Evolutionary conservation across 169 alveolate genomes (phyloP).

Genomic region (Theileria parva): DNA sequence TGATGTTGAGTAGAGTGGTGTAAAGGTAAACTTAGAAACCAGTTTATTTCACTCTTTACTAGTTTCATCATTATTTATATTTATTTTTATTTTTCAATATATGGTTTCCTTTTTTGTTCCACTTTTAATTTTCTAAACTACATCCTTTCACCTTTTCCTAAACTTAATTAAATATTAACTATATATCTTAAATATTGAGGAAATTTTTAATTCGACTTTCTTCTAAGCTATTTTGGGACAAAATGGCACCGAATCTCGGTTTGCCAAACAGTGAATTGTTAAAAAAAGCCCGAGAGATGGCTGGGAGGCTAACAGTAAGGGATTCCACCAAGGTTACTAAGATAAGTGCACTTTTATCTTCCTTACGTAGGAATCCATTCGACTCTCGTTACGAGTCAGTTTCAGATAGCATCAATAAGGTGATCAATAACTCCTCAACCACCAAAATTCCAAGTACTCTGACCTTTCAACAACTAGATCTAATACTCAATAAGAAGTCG

Average conservation of each 20-base stretch:
- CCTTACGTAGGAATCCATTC: conserved; percentile 2
- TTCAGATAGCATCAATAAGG: conserved; percentile 18
- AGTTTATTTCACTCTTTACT: neutral
- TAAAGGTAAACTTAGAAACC: neutral
- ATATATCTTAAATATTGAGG: neutral
- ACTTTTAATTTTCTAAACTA: neutral
- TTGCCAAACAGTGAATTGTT: neutral
- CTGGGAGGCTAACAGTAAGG: neutral
- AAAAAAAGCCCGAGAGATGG: neutral
- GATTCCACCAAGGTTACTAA: neutral
- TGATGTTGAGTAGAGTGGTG: neutral
- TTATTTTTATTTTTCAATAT: neutral
- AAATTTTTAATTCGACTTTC: neutral
- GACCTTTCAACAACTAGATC: conserved; percentile 12
- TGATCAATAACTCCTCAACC: neutral
- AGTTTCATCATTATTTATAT: neutral
- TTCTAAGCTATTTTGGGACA: neutral
- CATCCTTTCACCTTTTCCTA: neutral
- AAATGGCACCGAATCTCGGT: neutral
- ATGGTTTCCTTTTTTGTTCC: neutral
- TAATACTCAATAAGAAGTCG: conserved; percentile 12
- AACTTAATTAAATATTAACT: neutral
- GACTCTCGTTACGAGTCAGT: conserved; percentile 25
- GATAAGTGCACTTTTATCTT: conserved; percentile 12
- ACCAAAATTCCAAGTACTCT: neutral